Percentiles rank a stretch among this genome's conserved stretches.
phyloP scores from a whole-genome alignment of 2,329 filamentous ascomycete species.

The Salinomyces thailandicus region DNA sequence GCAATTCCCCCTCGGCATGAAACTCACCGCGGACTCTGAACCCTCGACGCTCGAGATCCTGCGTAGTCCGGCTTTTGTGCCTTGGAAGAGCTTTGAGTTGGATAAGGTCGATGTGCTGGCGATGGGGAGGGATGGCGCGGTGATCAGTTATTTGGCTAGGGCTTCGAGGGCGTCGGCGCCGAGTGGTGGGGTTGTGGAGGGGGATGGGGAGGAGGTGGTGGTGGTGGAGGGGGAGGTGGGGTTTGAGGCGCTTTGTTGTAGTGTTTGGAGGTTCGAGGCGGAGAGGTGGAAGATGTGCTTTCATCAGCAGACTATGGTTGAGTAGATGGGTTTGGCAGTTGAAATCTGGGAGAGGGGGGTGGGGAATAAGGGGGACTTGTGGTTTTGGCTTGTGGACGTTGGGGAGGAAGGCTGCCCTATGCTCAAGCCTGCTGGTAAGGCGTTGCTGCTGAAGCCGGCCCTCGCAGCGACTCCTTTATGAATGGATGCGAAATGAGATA shows the following conservation, averaged over 20 bases:
- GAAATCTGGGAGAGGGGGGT: no score
- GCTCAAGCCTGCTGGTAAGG: no score
- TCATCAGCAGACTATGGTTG: constrained; percentile 23
- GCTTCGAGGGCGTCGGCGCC: constrained; percentile 14
- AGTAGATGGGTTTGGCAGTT: no score
- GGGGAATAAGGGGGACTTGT: no score
- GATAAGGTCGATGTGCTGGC: constrained; percentile 20
- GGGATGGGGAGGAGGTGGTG: constrained; percentile 10
- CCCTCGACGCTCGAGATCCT: constrained; percentile 21
- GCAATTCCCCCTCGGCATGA: constrained; percentile 19
- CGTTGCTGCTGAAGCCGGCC: no score
- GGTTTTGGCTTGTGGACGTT: no score
- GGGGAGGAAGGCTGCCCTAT: no score
- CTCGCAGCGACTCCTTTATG: no score
- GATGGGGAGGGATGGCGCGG: constrained; percentile 16
- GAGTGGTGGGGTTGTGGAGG: neutral
- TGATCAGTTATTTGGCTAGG: constrained; percentile 19
- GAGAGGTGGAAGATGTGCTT: constrained; percentile 20
- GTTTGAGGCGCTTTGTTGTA: constrained; percentile 22
- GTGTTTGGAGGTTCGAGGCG: constrained; percentile 19
- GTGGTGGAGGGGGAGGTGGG: constrained; percentile 20
- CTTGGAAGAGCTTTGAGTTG: constrained; percentile 20
- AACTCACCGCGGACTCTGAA: constrained; percentile 16
- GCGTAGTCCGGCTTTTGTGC: constrained; percentile 18
- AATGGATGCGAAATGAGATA: no score